A percentile compares a stretch with the other conserved stretches of the same genome.
These are phyloP conservation scores for Ascodesmis nigricans DNA, from an alignment of 495 filamentous ascomycete genomes.

Conservation along the genomic window DNA sequence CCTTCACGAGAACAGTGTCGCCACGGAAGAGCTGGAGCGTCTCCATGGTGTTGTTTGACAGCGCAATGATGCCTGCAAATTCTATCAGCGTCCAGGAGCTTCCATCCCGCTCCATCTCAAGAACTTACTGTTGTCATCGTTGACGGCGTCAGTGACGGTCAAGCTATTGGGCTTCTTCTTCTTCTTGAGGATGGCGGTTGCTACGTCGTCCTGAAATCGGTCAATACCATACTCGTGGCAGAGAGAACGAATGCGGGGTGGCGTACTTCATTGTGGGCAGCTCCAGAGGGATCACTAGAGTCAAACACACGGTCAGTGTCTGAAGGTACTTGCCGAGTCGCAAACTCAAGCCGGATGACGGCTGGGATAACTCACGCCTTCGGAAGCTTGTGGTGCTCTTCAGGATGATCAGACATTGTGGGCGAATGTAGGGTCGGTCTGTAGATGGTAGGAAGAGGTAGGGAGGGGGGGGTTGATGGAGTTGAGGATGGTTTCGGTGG, in stretches of 20 bases:
- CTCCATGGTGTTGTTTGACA: slow-evolving; percentile 99
- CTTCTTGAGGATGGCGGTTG: slow-evolving; percentile 98
- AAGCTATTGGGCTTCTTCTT: slow-evolving; percentile 99
- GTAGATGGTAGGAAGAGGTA: slow-evolving; percentile 1
- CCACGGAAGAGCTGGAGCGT: slow-evolving; percentile 92
- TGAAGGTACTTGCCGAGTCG: slow-evolving; percentile 14
- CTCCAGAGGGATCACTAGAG: slow-evolving; percentile 68
- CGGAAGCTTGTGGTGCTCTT: slow-evolving; percentile 5
- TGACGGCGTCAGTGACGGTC: slow-evolving; percentile 93
- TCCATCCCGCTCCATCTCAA: not conserved
- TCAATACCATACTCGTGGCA: slow-evolving; percentile 1
- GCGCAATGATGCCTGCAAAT: slow-evolving; percentile 47
- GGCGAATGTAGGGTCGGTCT: too few relatives aligned
- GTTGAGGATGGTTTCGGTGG: too few relatives aligned
- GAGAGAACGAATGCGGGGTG: slow-evolving; percentile 4
- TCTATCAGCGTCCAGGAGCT: slow-evolving; percentile 1
- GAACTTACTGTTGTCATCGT: slow-evolving; percentile 80
- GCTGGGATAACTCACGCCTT: slow-evolving; percentile 1
- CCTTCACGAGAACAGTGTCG: slow-evolving; percentile 91
- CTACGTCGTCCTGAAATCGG: slow-evolving; percentile 41
- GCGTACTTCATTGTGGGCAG: slow-evolving; percentile 64
- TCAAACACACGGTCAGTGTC: slow-evolving; percentile 25
- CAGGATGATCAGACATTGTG: slow-evolving; percentile 10
- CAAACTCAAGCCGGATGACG: slow-evolving; percentile 14
- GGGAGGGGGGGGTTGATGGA: too few relatives aligned